phyloP scores from a whole-genome alignment of 495 filamentous ascomycete species.

The Penicillium manginii region DNA sequence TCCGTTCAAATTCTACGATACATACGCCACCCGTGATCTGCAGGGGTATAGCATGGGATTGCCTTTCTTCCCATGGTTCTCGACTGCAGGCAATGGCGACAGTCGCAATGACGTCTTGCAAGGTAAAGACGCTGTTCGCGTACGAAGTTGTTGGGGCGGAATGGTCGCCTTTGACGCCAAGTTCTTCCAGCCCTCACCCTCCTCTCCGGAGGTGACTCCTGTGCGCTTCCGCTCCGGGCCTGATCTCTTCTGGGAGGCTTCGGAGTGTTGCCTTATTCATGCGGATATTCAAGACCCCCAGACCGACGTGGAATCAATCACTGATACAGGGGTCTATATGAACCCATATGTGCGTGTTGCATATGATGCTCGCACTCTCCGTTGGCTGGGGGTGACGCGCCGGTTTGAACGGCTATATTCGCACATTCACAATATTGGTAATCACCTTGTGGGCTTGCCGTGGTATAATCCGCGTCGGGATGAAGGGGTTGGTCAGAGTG shows the following conservation, averaged over 20 bases:
- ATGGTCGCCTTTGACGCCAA: conserved; percentile 78
- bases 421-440: conserved; percentile 57
- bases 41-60: conserved; percentile 73
- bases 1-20: conserved; percentile 81
- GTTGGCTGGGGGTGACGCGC: conserved; percentile 57
- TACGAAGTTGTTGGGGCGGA: conserved; percentile 80
- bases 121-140: conserved; percentile 69
- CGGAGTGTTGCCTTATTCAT: conserved; percentile 79
- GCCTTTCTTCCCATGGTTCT: conserved; percentile 78
- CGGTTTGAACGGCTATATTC: conserved; percentile 63
- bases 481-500: conserved; percentile 56
- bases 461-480: conserved; percentile 60
- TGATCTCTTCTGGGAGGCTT: conserved; percentile 74
- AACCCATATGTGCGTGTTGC: conserved; percentile 75
- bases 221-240: conserved; percentile 67
- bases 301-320: conserved; percentile 38
- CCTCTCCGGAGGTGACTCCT: conserved; percentile 33
- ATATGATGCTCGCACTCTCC: conserved; percentile 57
- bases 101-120: conserved; percentile 65
- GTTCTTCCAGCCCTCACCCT: conserved; percentile 52
- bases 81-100: conserved; percentile 53
- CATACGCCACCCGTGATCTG: conserved; percentile 74
- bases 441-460: conserved; percentile 55
- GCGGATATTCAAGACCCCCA: conserved; percentile 63
- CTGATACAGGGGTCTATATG: conserved; percentile 65